Base-by-base conservation (phyloP, 106 monocot genomes). In the Vanilla planifolia region DNA sequence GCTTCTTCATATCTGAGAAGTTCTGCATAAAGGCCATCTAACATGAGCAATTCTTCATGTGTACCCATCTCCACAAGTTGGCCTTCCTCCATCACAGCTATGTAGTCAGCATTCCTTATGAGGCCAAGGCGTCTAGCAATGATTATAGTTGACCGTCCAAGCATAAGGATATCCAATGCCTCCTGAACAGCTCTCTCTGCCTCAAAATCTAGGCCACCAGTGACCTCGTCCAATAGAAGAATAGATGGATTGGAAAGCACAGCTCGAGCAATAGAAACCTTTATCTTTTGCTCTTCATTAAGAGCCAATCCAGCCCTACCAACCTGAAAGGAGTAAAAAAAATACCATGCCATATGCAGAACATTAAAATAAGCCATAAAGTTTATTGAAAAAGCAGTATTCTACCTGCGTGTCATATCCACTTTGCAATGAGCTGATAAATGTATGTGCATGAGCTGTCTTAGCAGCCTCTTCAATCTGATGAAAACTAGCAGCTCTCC, bases 401-500 rank as follows among this genome's bases (percentile, higher is more conserved):
- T 33, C 8, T 67, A 98, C 98, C 79, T 85, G 85, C 34, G 92
- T 88, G 14, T 88, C 87, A 70, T 96, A 96, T 64, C 91, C 96
- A 60, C 74, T 77, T 76, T 79, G 73, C 52, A 98, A 79, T 56
- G 85, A 91, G 55, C 77, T 88, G 26, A 92, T 92, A 66, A 92
- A 98, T 24, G 79, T 76, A 56, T 88, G 92, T 16, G 92, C 98
- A 85, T 98, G 92, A 37, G 98, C 98, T 46, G 84, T 91, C 75
- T 96, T 96, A 8, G 96, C 96, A 71, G 96, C 96, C 73, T 96
- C 96, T 74, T 96, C 96, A 48, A 96, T 96, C 48, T 96, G 87
- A 79, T 96, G 91, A 72, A 66, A 67, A 6, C 86, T 84, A 66
- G 90, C 81, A 73, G 90, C 72, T 68, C 96, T 73, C 72, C 96